Conservation (phyloP, 164 flowering plant species). For the Aristolochia fimbriata region DNA sequence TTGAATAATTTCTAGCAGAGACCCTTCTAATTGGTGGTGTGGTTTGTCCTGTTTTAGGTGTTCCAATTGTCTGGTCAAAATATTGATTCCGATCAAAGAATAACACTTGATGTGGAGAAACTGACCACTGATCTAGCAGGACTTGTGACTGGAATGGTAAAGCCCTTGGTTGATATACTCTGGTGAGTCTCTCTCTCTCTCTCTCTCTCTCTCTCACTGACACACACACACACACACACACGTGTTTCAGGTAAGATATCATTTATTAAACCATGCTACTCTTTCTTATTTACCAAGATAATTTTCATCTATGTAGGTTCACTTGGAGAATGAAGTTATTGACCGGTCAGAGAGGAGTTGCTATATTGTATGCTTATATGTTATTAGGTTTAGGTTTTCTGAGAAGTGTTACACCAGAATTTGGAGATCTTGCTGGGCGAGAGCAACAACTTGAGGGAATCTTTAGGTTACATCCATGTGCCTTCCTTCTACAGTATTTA, state of each 20-base stretch:
- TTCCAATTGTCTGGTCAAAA: constrained; percentile 65
- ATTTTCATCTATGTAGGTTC: constrained; percentile 44
- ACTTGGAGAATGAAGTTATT: constrained; percentile 97
- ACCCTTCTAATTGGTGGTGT: too few relatives aligned
- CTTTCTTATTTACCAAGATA: not conserved
- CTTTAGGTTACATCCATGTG: constrained; percentile 51
- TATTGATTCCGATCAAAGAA: constrained; percentile 94
- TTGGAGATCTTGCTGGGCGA: constrained; percentile 78
- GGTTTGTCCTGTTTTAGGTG: constrained; percentile 37
- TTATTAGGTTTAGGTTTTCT: constrained; percentile 89
- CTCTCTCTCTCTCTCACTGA: not conserved
- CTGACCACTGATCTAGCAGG: constrained; percentile 80
- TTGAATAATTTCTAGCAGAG: too few relatives aligned
- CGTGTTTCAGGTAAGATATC: too few relatives aligned
- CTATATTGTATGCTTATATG: constrained; percentile 88
- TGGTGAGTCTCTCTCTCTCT: constrained; percentile 45
- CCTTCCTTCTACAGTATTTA: not conserved
- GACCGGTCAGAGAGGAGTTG: constrained; percentile 87
- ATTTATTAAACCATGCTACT: not conserved
- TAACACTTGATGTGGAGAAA: constrained; percentile 90
- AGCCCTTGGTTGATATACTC: constrained; percentile 91
- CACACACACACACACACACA: too few relatives aligned
- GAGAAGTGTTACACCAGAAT: constrained; percentile 83
- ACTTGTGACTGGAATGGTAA: constrained; percentile 94
- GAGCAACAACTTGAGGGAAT: constrained; percentile 96